Evolutionary conservation across 2,329 filamentous ascomycete species (phyloP).

Genomic region (Sporothrix globosa): DNA sequence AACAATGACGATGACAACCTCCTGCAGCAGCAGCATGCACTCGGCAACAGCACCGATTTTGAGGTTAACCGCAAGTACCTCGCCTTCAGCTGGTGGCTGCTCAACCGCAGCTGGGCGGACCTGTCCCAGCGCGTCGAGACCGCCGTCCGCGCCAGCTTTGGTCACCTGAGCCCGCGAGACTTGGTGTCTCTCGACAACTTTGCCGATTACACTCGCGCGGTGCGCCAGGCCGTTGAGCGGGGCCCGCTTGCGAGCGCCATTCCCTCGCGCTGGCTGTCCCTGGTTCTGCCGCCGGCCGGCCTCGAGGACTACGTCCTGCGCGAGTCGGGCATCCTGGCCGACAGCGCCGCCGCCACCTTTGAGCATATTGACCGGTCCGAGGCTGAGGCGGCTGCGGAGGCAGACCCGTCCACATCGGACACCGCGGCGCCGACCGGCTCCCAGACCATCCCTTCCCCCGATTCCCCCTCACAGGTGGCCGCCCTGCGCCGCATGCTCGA

Average conservation of each 20-base stretch:
- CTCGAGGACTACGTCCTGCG: slow-evolving; percentile 82
- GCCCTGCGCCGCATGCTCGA: slow-evolving; percentile 83
- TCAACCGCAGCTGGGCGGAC: slow-evolving; percentile 86
- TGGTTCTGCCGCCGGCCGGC: slow-evolving; percentile 76
- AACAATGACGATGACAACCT: slow-evolving; percentile 83
- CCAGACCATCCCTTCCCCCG: not conserved
- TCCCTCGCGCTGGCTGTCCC: slow-evolving; percentile 69
- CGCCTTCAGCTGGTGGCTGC: slow-evolving; percentile 96
- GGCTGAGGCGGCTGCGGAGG: too few relatives aligned
- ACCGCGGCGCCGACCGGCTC: not conserved
- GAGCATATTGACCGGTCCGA: slow-evolving; percentile 34
- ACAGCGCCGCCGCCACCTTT: slow-evolving; percentile 49
- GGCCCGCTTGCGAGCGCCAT: slow-evolving; percentile 38
- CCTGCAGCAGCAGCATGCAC: slow-evolving; percentile 57
- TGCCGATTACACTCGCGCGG: slow-evolving; percentile 77
- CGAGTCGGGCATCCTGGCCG: slow-evolving; percentile 76
- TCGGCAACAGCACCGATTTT: slow-evolving; percentile 77
- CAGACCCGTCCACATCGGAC: not conserved
- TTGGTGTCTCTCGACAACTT: slow-evolving; percentile 81
- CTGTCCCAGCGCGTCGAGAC: slow-evolving; percentile 78
- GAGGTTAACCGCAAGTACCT: slow-evolving; percentile 94
- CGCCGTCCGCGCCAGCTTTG: slow-evolving; percentile 89
- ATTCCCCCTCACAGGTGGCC: slow-evolving; percentile 46
- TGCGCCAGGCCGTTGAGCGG: slow-evolving; percentile 78
- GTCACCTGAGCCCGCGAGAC: slow-evolving; percentile 84